Conservation (phyloP, 2,329 filamentous ascomycete genomes). For the Bipolaris victoriae region DNA sequence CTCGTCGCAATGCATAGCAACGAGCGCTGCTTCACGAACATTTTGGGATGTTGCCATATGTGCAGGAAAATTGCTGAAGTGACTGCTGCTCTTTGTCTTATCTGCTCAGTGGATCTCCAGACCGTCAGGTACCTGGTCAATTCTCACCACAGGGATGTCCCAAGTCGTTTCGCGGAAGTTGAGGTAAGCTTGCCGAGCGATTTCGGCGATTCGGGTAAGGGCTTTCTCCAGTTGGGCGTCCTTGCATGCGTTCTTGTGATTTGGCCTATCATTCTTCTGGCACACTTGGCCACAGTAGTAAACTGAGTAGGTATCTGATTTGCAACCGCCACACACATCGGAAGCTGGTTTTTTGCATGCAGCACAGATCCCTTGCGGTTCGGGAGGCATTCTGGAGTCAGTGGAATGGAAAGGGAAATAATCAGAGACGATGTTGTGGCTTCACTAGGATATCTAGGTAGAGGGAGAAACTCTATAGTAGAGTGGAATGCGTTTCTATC, state of each 20-base stretch:
- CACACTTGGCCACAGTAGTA: slow-evolving; percentile 8
- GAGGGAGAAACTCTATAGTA: too few relatives aligned
- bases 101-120: neutral
- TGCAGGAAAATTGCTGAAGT: slow-evolving; percentile 1
- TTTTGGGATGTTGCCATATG: neutral
- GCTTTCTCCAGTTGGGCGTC: neutral
- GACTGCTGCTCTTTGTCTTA: neutral
- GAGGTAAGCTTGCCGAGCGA: slow-evolving; percentile 9
- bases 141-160: neutral
- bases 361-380: too few relatives aligned
- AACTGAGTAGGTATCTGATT: neutral
- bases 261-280: slow-evolving; percentile 5
- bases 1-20: slow-evolving; percentile 1
- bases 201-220: slow-evolving; percentile 2
- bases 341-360: too few relatives aligned
- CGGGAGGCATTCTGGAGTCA: too few relatives aligned
- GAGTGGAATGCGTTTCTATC: too few relatives aligned
- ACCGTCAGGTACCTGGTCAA: neutral
- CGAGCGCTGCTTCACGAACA: neutral
- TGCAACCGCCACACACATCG: slow-evolving; percentile 9
- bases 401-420: too few relatives aligned
- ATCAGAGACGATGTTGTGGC: too few relatives aligned
- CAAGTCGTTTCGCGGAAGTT: slow-evolving; percentile 14
- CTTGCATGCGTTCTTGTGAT: slow-evolving; percentile 3
- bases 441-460: too few relatives aligned